Conservation (phyloP, 129 eudicot genomes). For the carrot (Daucus carota) region DH1_v3.0 NC_030388.2:24295501-24296000, state of each 20-base stretch:
- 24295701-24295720: no score
- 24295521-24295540: no score
- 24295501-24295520: no score
- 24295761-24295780: background rate
- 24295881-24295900: background rate
- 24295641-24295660: background rate
- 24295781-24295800: background rate
- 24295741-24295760: background rate
- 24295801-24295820: background rate
- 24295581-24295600: no score
- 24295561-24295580: no score
- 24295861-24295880: background rate
- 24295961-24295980: no score
- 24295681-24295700: background rate
- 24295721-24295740: no score
- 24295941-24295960: background rate
- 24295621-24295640: background rate
- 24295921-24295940: conserved; percentile 3
- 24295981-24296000: no score
- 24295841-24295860: background rate
- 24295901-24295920: background rate
- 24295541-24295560: no score
- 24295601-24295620: no score
- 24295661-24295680: background rate
- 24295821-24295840: background rate